Evolutionary conservation across 768 basidiomycete genomes (phyloP), one percentile per base, ranked within the genome.

Genomic region (Rhizopogon vesiculosus): DNA sequence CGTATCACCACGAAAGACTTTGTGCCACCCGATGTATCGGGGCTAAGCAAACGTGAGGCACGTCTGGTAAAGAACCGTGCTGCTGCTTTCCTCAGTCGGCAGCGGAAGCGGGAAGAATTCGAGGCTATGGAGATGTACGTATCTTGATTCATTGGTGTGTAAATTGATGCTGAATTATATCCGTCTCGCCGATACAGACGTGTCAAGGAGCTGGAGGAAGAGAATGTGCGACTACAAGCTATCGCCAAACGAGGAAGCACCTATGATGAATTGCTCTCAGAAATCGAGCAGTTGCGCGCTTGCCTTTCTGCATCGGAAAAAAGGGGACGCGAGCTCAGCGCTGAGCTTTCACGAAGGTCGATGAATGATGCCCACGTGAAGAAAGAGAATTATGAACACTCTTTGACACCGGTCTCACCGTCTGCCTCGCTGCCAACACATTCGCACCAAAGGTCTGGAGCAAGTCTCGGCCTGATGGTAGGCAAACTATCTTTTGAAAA

Each of bases 21-120:
- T 64, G 69, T 94, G 18, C 91, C 91, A 10, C 92, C 92, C 48
- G 91, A 94, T 67, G 91, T 93, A 56, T 82, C 84, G 56, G 93
- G 93, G 49, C 80, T 94, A 56, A 85, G 80, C 78, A 94, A 94
- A 72, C 89, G 92, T 50, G 92, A 94, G 73, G 92, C 92, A 57
- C 85, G 92, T 51, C 80, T 94, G 8, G 89, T 94, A 55, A 94
- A 94, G 78, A 94, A 94, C 74, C 82, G 92, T 55, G 92, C 92
- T 12, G 92, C 92, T 10, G 92, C 92, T 56, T 94, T 94, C 76
- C 86, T 94, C 66, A 88, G 86, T 72, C 79, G 92, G 68, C 92
- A 94, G 71, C 80, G 92, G 64, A 94, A 94, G 72, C 84, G 92
- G 54, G 92, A 94, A 73, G 91, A 93, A 74, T 94, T 92, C 65